Evolutionary conservation across 2,329 filamentous ascomycete genomes (phyloP).

Genomic region (Ophiostoma sp.): DNA sequence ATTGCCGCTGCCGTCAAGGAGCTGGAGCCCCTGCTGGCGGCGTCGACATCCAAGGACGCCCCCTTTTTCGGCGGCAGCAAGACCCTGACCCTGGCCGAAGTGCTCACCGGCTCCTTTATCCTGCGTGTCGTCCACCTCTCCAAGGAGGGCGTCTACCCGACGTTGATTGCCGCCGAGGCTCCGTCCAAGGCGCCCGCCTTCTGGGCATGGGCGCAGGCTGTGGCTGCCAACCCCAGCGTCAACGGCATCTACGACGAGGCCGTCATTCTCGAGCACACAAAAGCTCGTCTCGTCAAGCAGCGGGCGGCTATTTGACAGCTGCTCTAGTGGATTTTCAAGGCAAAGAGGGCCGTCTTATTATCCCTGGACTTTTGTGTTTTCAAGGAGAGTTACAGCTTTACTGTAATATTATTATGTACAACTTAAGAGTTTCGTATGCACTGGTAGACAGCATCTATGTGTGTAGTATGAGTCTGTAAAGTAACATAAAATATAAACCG

Average conservation of each 20-base stretch:
- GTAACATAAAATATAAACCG: no score
- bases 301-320: constrained; percentile 21
- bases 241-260: constrained; percentile 57
- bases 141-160: constrained; percentile 52
- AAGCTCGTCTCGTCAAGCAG: constrained; percentile 26
- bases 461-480: no score
- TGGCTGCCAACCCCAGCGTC: constrained; percentile 60
- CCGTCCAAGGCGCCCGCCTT: constrained; percentile 57
- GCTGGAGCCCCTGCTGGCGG: constrained; percentile 62
- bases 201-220: constrained; percentile 59
- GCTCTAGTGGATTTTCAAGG: background rate
- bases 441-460: no score
- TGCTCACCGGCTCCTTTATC: constrained; percentile 62
- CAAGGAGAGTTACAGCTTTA: no score
- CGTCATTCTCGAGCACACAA: constrained; percentile 35
- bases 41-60: constrained; percentile 34
- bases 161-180: constrained; percentile 31
- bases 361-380: no score
- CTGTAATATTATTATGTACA: no score
- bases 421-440: no score
- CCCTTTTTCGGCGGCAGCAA: constrained; percentile 62
- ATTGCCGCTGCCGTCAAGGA: constrained; percentile 59
- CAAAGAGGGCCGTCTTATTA: no score
- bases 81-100: constrained; percentile 68
- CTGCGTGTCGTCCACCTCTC: constrained; percentile 53